Conservation (phyloP, 371 early-diverging fungal species). For the Apophysomyces ossiformis region DNA sequence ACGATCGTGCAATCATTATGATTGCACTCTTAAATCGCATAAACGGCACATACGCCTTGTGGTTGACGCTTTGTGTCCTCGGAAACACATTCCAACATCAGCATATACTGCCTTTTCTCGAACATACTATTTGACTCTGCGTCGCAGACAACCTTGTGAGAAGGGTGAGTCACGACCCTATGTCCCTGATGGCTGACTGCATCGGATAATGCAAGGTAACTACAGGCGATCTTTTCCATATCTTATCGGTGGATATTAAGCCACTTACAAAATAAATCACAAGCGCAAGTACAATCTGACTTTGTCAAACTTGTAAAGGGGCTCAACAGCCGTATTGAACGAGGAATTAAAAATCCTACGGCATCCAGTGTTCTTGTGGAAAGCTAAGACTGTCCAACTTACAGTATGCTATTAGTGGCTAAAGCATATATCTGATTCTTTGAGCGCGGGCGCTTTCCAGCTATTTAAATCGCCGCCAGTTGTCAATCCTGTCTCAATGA, state of each 20-base stretch:
- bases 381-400: constrained; percentile 2
- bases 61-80: too few relatives aligned
- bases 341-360: background rate
- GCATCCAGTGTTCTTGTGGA: constrained; percentile 3
- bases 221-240: too few relatives aligned
- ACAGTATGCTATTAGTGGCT: constrained; percentile 5
- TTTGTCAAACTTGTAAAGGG: constrained; percentile 17
- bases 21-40: too few relatives aligned
- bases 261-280: background rate
- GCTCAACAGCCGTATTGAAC: background rate
- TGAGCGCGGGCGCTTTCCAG: background rate
- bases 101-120: too few relatives aligned
- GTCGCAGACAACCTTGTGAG: too few relatives aligned
- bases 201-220: too few relatives aligned
- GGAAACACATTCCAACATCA: too few relatives aligned
- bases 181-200: too few relatives aligned
- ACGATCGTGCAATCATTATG: too few relatives aligned
- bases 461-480: constrained; percentile 2
- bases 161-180: too few relatives aligned
- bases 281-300: constrained; percentile 9
- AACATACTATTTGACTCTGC: too few relatives aligned
- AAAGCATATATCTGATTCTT: constrained; percentile 14
- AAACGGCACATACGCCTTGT: too few relatives aligned
- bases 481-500: background rate
- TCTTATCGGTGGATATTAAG: constrained; percentile 2